Percentiles rank a stretch among this genome's conserved stretches.
Conservation (phyloP, 352 stramenopile genomes). For the Phytophthora sansomeana region DNA sequence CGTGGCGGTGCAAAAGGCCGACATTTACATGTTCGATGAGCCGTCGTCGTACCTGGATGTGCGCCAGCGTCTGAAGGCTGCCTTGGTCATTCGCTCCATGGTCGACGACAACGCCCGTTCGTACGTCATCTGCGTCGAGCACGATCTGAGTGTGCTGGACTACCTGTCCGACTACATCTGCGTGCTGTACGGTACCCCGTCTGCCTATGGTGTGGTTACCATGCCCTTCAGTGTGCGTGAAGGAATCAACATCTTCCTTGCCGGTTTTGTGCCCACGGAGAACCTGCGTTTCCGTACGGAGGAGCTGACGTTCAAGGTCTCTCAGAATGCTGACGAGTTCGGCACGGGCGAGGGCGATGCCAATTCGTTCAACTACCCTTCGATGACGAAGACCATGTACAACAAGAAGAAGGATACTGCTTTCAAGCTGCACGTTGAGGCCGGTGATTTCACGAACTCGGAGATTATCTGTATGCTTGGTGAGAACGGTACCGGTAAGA, state of each 20-base stretch:
- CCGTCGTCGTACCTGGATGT: constrained; percentile 99
- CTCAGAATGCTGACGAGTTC: constrained; percentile 93
- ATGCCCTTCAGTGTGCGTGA: constrained; percentile 99
- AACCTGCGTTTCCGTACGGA: constrained; percentile 99
- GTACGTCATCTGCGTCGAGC: constrained; percentile 99
- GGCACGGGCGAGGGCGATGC: constrained; percentile 86
- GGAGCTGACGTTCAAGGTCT: constrained; percentile 98
- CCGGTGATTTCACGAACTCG: constrained; percentile 97
- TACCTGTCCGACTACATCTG: constrained; percentile 99
- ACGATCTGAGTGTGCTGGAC: constrained; percentile 99
- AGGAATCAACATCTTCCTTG: constrained; percentile 99
- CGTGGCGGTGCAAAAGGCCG: constrained; percentile 94
- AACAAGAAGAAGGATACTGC: constrained; percentile 93
- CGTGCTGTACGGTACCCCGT: constrained; percentile 98
- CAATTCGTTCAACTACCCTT: constrained; percentile 96
- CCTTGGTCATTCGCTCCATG: constrained; percentile 97
- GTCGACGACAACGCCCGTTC: constrained; percentile 88
- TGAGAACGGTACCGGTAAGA: constrained; percentile 99
- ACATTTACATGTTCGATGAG: constrained; percentile 99
- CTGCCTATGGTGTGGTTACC: constrained; percentile 99
- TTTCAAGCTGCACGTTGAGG: constrained; percentile 99
- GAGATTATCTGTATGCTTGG: constrained; percentile 99
- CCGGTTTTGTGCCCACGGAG: constrained; percentile 99
- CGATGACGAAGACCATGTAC: constrained; percentile 99
- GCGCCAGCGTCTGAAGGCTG: constrained; percentile 98